Evolutionary conservation across 1,284 basidiomycete species (phyloP), one percentile per base, ranked within the genome.

Genomic region (Vanrija sp.): DNA sequence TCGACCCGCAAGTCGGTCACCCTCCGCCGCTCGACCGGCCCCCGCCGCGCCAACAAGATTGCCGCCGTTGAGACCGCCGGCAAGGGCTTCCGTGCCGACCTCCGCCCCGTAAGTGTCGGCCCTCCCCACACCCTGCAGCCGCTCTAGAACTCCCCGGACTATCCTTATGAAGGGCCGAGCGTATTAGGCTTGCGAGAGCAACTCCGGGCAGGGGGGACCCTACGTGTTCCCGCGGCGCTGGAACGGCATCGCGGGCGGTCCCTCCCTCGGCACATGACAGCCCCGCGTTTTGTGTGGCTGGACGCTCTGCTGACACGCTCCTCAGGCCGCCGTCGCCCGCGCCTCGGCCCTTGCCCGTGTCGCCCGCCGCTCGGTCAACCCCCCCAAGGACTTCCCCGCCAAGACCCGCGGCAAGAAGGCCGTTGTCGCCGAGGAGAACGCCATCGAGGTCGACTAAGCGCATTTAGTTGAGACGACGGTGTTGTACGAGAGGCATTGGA

Each of bases 351-450:
- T 92, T 64, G 65, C 85, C 59, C 82, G 80, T 45, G 80, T 86
- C 58, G 84, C 88, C 79, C 85, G 83, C 74, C 85, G 86, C 77
- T 83, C 83, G 77, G 68, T 62, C 66, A 89, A 89, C 80, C 78
- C 85, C 39, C 71, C 79, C 64, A 87, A 84, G 71, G 62, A 58
- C 45, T 66, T 58, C 64, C 79, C 84, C 56, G 85, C 83, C 82
- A 91, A 91, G 81, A 60, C 78, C 64, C 83, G 90, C 66, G 88
- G 88, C 81, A 90, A 88, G 80, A 86, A 89, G 43, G 87, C 87
- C 6, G 83, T 82, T 23, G 83, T 87, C 4, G 80, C 87, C 52
- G 69, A 69, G 44, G 71, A 71, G 63, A 71, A 72, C 58, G 72
- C 69, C 62, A 71, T 75, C 63, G 71, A 75, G 65, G 69, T 75